phyloP scores from a whole-genome alignment of 306 rosid species.

The Acmispon strigosus region DNA sequence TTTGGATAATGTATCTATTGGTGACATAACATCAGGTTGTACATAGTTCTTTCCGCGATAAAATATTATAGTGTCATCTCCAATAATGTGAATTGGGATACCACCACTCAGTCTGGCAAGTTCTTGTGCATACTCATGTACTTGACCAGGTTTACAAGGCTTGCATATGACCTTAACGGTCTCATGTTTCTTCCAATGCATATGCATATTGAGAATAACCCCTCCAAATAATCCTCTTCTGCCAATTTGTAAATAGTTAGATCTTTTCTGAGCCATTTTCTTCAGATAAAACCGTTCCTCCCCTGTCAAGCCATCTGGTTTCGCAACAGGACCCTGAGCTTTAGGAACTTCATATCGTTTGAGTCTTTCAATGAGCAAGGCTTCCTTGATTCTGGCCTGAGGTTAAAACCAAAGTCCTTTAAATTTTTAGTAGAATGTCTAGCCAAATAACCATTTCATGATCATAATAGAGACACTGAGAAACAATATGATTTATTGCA shows the following conservation, averaged over 20 bases:
- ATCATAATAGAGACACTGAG: not conserved
- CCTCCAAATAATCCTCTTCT: conserved; percentile 94
- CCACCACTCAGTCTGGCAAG: conserved; percentile 90
- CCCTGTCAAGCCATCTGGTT: conserved; percentile 67
- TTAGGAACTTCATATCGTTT: conserved; percentile 77
- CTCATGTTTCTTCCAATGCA: conserved; percentile 99
- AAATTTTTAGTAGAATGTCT: not conserved
- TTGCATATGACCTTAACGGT: conserved; percentile 84
- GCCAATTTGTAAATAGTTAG: conserved; percentile 89
- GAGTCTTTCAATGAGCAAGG: conserved; percentile 73
- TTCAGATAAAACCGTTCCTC: conserved; percentile 82
- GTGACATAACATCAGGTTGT: conserved; percentile 88
- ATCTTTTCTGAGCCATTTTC: conserved; percentile 89
- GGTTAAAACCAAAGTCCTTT: conserved; percentile 1
- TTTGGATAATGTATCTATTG: conserved; percentile 77
- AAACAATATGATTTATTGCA: no score
- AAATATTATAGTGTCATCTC: conserved; percentile 74
- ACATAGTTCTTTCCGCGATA: conserved; percentile 80
- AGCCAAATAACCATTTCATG: conserved; percentile 15
- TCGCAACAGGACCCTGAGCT: conserved; percentile 68
- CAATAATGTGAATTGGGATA: conserved; percentile 73
- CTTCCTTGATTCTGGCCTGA: conserved; percentile 85
- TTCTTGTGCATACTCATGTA: conserved; percentile 75
- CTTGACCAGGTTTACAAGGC: conserved; percentile 80
- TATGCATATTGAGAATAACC: conserved; percentile 89